These are phyloP conservation scores for Clavispora vitiphila DNA, from an alignment of 805 yeast genomes.

Conservation along the genomic window DNA sequence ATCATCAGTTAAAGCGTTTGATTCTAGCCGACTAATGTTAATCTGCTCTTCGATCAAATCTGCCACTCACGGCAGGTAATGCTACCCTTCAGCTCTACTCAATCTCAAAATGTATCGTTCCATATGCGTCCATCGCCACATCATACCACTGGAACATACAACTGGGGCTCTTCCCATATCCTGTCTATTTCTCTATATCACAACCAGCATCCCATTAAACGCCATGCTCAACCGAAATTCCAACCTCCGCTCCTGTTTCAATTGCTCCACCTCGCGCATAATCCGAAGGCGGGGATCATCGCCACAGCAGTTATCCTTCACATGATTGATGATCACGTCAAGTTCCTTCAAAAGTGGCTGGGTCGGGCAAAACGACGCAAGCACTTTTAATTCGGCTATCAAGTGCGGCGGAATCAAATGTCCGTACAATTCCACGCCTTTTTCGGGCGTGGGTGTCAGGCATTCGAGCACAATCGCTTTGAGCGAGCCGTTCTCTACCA, in stretches of 20 bases:
- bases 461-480: constrained; percentile 72
- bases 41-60: no score
- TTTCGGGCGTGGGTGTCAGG: constrained; percentile 45
- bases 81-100: no score
- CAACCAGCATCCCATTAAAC: constrained; percentile 49
- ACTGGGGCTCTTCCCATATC: no score
- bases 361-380: constrained; percentile 11
- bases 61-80: no score
- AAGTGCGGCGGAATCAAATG: constrained; percentile 70
- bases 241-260: constrained; percentile 32
- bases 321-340: constrained; percentile 44
- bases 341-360: constrained; percentile 34
- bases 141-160: no score
- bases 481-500: constrained; percentile 37
- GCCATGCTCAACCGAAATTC: constrained; percentile 48
- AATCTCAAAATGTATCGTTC: no score
- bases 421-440: constrained; percentile 56
- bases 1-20: no score
- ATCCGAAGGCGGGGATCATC: constrained; percentile 58
- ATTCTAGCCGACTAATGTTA: no score
- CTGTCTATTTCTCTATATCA: constrained; percentile 8
- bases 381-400: constrained; percentile 47
- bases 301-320: constrained; percentile 23
- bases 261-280: constrained; percentile 41
- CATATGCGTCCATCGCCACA: no score